Evolutionary conservation across 2,329 filamentous ascomycete species (phyloP), one percentile per base, ranked within the genome.

Genomic region (Penicillium sp.): DNA sequence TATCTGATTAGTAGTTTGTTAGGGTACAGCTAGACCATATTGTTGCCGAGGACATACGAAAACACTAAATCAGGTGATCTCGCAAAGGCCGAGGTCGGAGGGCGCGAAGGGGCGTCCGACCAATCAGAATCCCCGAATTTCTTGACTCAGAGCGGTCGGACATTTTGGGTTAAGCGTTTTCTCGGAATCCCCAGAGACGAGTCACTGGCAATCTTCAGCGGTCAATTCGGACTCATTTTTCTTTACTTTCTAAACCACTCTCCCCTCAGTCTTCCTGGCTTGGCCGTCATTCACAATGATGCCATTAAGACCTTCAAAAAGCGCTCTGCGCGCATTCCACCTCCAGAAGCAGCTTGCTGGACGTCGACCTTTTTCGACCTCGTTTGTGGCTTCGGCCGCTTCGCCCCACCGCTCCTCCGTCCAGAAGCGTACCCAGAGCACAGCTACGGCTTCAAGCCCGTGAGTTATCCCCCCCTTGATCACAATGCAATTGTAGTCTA

Each of bases 401-500:
- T 78, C 78, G 64, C 77, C 78, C 62, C 75, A 79, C 71, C 73
- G 74, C 69, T 74, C 71, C 66, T 67, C 72, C 61, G 57, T 69
- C 60, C 68, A 74, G 66, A 79, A 75, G 69, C 72, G 78, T 69
- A 69, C 68, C 45, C 77, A 79, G 63, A 79, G 78, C 61, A 81
- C 78, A 39, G 78, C 75, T 53, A 73, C 78, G 39, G 76, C 82
- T 59, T 72, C 81, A 58, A 77, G 80, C 59, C 72, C 80, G 84
- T 88, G 78, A 72, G 85, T 80, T 8, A 35, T 20, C 24, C 3
- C 13, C 5, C 7, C 10, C 29, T 38, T 22, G n/a, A 31, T 8
- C 35, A 37, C 22, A 53, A n/a, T 60, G 48, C 63, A 62, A 67
- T 59, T 38, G 22, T 5, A 18, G 57, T 57, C 56, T 47, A 50